A percentile compares a stretch with the other conserved stretches of the same genome.
Conservation (phyloP, 208 protist species). For the Giardia duodenalis region DNA sequence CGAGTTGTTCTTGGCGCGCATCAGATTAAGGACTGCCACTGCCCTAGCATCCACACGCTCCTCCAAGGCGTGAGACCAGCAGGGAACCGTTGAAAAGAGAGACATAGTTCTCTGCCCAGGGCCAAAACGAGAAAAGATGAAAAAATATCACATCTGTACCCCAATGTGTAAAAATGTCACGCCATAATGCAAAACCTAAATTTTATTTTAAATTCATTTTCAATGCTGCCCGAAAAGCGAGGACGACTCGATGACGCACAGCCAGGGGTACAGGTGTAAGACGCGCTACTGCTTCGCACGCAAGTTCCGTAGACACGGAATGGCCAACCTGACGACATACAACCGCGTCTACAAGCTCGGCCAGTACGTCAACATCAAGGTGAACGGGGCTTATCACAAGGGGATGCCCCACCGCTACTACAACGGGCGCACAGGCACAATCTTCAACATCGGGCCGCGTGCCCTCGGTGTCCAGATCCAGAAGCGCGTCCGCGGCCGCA, state of each 20-base stretch:
- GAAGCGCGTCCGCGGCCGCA: constrained; percentile 85
- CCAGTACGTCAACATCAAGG: constrained; percentile 94
- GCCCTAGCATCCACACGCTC: background rate
- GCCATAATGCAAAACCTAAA: too few relatives aligned
- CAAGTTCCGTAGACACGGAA: constrained; percentile 77
- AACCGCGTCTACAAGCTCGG: constrained; percentile 84
- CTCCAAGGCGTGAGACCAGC: background rate
- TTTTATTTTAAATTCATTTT: background rate
- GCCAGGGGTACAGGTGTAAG: constrained; percentile 81
- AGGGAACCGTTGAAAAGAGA: background rate
- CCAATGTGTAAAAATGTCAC: too few relatives aligned
- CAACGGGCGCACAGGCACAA: constrained; percentile 94
- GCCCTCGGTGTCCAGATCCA: constrained; percentile 96
- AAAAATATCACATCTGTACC: too few relatives aligned
- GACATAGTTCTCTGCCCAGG: background rate
- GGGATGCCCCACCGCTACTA: constrained; percentile 99
- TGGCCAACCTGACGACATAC: constrained; percentile 74
- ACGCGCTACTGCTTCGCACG: constrained; percentile 89
- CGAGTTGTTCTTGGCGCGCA: background rate
- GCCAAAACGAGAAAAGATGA: too few relatives aligned
- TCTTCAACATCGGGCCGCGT: constrained; percentile 95
- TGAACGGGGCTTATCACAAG: constrained; percentile 86
- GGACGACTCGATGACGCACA: constrained; percentile 61
- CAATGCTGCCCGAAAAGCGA: background rate
- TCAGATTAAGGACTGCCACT: background rate